Conservation (phyloP, 495 filamentous ascomycete genomes). For the Barbatosphaeria neglecta region DNA sequence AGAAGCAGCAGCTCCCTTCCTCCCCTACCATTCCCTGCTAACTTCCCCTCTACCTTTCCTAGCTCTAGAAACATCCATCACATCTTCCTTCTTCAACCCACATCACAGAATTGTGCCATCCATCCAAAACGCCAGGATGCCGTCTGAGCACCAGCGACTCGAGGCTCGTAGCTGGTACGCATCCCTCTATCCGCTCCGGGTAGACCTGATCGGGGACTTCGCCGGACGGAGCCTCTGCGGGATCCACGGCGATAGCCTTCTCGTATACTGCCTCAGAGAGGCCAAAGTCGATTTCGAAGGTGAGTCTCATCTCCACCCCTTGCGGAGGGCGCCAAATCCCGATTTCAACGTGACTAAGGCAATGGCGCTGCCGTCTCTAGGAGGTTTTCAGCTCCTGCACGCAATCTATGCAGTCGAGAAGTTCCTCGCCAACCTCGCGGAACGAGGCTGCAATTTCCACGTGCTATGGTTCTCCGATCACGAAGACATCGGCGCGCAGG, state of each 20-base stretch:
- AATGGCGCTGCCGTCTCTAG: conserved; percentile 6
- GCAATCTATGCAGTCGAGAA: conserved; percentile 55
- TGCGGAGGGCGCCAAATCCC: too few relatives aligned
- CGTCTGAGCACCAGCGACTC: not conserved
- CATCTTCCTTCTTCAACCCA: not conserved
- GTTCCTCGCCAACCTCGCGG: conserved; percentile 45
- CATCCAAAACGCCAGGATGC: not conserved
- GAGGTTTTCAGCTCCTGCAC: conserved; percentile 63
- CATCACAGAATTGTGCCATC: not conserved
- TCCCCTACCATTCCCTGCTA: not conserved
- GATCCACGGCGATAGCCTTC: conserved; percentile 61
- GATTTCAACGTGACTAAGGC: not conserved
- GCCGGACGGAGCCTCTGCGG: conserved; percentile 60
- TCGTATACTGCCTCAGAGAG: conserved; percentile 49
- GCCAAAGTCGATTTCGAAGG: conserved; percentile 47
- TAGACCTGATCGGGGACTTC: conserved; percentile 64
- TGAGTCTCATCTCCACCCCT: conserved; percentile 8
- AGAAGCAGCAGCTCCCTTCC: not conserved
- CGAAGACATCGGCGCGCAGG: conserved; percentile 32
- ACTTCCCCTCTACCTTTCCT: not conserved
- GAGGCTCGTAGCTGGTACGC: conserved; percentile 4
- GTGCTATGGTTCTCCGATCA: conserved; percentile 55
- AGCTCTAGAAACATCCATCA: too few relatives aligned
- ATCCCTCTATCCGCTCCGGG: conserved; percentile 10
- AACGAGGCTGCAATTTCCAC: conserved; percentile 56